These are phyloP conservation scores for Trichoderma reesei DNA, from an alignment of 495 filamentous ascomycete genomes.

Conservation along the genomic window DNA sequence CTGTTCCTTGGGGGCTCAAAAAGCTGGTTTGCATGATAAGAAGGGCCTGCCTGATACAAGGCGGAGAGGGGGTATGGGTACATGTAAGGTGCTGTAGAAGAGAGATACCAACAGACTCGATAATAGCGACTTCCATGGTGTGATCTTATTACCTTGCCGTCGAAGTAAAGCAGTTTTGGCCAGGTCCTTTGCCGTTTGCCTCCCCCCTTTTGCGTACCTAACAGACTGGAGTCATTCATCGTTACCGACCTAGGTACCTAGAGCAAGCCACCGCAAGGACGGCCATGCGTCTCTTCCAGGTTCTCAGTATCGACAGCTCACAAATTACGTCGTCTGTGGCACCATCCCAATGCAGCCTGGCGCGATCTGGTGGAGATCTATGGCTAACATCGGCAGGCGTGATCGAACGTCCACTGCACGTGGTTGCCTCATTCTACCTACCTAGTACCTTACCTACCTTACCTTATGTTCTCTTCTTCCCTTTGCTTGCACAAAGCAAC, in stretches of 20 bases:
- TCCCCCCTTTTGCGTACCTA: background rate
- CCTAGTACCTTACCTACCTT: too few species aligned
- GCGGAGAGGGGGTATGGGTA: background rate
- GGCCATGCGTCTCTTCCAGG: background rate
- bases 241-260: too few species aligned
- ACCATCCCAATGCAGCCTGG: slow-evolving; percentile 6
- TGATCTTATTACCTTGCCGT: background rate
- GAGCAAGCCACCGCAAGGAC: background rate
- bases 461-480: too few species aligned
- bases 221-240: background rate
- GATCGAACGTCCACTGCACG: background rate
- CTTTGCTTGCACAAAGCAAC: too few species aligned
- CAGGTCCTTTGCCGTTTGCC: background rate
- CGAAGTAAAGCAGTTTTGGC: background rate
- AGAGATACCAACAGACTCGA: slow-evolving; percentile 2
- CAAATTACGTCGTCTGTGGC: background rate
- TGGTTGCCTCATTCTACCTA: background rate
- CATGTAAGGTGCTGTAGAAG: background rate
- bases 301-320: background rate
- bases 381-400: background rate
- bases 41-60: background rate
- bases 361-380: slow-evolving; percentile 4
- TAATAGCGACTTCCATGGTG: background rate
- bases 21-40: background rate
- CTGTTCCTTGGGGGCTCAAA: background rate